Evolutionary conservation across 768 basidiomycete genomes (phyloP), one percentile per base, ranked within the genome.

Genomic region (Suillus americanus): DNA sequence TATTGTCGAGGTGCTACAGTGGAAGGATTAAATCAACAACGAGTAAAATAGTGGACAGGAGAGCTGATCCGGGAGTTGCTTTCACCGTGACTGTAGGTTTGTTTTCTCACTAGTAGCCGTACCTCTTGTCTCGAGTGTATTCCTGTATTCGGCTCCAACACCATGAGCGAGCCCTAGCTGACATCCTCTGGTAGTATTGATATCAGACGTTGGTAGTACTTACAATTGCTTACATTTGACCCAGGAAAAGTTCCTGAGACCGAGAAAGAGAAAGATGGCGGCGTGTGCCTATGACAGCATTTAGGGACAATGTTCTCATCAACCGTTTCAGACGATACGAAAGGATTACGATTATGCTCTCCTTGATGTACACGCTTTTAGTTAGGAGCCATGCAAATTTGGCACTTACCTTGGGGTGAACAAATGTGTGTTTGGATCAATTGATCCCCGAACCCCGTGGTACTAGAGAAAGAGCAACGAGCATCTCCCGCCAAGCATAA

Each of bases 251-350:
- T 94, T 3, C 84, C 92, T 0, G 67, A 79, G 2, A 72, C 88
- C 7, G 88, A 83, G 6, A 80, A 78, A 55, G 88, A 83, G 6
- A 80, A 78, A 55, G 74, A 80, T 54, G 95, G 95, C 14, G 95
- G 94, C 2, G 77, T 95, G 3, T 95, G 1, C 89, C 95, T 1
- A 85, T 89, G 75, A 87, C 85, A 5, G 94, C 91, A 1, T 82
- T 97, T 62, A 94, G 94, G 18, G 86, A 16, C 4, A 20, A 91
- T 66, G 85, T 86, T 7, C 74, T 95, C 40, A 79, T 95, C 38
- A 82, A 85, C 67, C 81, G 94, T 20, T 73, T 97, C 65, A 81
- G 84, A 64, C 79, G 77, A 23, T 86, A 82, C 8, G 88, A 85
- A 0, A 74, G 77, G 61, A 85, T 92, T 60, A 75, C 82, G 62